phyloP scores from a whole-genome alignment of 192 early-diverging fungal species.

The Coemansia sp. region DNA sequence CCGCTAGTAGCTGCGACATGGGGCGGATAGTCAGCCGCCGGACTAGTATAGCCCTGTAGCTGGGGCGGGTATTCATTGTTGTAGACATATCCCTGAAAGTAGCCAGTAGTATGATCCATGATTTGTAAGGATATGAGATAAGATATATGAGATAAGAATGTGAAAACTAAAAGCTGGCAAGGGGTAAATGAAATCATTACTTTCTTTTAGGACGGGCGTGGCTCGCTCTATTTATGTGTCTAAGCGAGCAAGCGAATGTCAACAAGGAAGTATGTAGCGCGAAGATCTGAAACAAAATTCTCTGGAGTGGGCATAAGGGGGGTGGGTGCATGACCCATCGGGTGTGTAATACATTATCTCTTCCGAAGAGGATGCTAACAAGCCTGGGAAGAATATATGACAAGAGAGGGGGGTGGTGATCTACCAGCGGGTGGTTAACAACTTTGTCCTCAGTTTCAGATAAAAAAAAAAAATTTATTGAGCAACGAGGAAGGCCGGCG shows the following conservation, averaged over 20 bases:
- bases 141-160: neutral
- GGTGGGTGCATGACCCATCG: neutral
- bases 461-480: neutral
- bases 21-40: neutral
- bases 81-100: neutral
- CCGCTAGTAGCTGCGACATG: neutral
- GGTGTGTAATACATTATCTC: neutral
- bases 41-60: neutral
- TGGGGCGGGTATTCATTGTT: neutral
- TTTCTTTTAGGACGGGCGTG: neutral
- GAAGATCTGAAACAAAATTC: neutral
- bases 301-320: neutral
- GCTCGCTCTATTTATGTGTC: neutral
- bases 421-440: neutral
- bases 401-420: neutral
- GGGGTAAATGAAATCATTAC: neutral
- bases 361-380: neutral
- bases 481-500: neutral
- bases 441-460: neutral
- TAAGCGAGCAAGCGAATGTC: neutral
- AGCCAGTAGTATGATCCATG: neutral
- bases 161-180: neutral
- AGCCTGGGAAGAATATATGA: neutral
- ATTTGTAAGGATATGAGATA: neutral
- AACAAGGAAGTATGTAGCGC: neutral